Base-by-base conservation (phyloP, 2,329 filamentous ascomycete species). In the Penicillium janthinellum region DNA sequence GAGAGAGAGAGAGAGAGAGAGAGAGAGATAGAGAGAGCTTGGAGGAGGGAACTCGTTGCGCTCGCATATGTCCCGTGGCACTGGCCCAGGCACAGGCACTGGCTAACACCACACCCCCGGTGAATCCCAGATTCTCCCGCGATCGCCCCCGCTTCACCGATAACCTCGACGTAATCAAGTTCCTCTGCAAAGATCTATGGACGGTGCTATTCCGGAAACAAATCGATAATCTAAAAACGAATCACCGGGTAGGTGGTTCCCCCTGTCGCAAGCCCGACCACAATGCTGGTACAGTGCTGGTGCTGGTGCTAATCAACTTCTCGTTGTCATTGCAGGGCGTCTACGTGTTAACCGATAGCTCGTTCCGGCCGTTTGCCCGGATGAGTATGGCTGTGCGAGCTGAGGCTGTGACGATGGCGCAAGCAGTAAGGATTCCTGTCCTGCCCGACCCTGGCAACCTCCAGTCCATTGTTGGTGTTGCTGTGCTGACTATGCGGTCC, bases 181-280 rank as follows among this genome's bases (percentile, higher is more conserved):
- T 99, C 73, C 83, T 99, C 52, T 99, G 95, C 85, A 99, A 99
- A 81, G 95, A 99, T 76, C 83, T 99, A 47, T 99, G 95, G 95
- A 92, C 88, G 37, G 83, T 98, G 20, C 86, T 97, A 15, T 99
- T 97, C 77, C 86, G 91, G 74, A 99, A 99, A 79, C 96, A 98
- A 76, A 91, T 99, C 72, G 95, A 99, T 78, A 99, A 99, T 75
- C 83, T 99, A 49, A 99, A 99, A 79, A 99, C 95, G 8, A 99
- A 99, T 73, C 95, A 99, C 75, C 83, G 95, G 69, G 90, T 92
- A 80, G 17, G 82, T 66, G 28, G 37, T 20, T 5, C 5, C 49
- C 68, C 25, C n/a, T 41, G 6, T 53, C 14, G 7, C 42, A 5
- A 17, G 11, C n/a, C 17, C 42, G 11, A 17, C 11, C 17, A 22